Base-by-base conservation (phyloP, 176 grass and related monocot genomes). In the Eragrostis nindensis region DNA sequence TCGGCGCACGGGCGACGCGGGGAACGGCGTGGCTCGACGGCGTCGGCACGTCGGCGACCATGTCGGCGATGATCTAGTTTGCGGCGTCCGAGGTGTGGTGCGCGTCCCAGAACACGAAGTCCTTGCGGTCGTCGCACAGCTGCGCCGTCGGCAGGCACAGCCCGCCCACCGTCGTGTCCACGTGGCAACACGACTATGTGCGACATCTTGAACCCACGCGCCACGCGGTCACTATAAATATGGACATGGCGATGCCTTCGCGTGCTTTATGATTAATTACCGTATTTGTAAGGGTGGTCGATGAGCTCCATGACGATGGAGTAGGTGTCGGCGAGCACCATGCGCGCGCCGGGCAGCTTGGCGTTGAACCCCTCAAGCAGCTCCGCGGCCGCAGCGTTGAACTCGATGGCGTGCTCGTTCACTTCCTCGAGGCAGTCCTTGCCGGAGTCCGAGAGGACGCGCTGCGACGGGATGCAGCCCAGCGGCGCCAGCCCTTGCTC, bases 401-500 rank as follows among this genome's bases (percentile, higher is more conserved):
- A 99, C 71, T 81, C 63, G 16, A 86, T 0, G 47, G 86, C 96
- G 55, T 91, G 91, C 78, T 71, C 73, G 50, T 99, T 99, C 83
- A 91, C 92, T n/a, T 90, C 39, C 10, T 86, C 86, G 8, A 93
- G 91, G 88, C 96, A 99, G 32, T 1, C 77, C 39, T 75, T 40
- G 32, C 96, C 96, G 38, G 71, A 75, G 57, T 68, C 84, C 2
- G 96, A 78, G 55, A 75, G 74, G 7, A 87, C 90, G 64, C 96
- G 79, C 85, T 99, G 96, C 49, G 96, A 99, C n/a, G 92, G 96
- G 71, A 95, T 99, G 92, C 96, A 95, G 27, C 96, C 92, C 14
- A 99, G 77, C 5, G 96, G 96, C 13, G 90, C 90, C 32, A 98
- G 74, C 49, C 96, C 84, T 25, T 90, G 29, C 9, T 86, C 85